Evolutionary conservation across 2,329 filamentous ascomycete genomes (phyloP), one percentile per base, ranked within the genome.

Genomic region (Botrytis squamosa): DNA sequence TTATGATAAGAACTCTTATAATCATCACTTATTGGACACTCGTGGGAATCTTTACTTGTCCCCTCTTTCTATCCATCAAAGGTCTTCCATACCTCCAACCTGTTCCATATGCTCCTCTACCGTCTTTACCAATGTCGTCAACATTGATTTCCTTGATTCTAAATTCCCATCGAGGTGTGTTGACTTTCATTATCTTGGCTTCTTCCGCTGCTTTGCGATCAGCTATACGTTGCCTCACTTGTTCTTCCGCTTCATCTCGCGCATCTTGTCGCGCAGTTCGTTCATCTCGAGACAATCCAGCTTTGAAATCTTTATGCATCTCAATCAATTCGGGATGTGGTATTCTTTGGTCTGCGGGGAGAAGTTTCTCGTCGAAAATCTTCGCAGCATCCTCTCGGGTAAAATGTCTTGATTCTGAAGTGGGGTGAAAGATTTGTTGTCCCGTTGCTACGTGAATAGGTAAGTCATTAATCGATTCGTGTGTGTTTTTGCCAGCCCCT

Each of bases 1-100:
- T 60, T 72, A 68, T 33, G 44, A 72, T 70, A 22, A 55, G 62
- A 73, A 33, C 25, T 49, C 14, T 44, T 66, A 14, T 73, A 66
- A 72, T 74, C 57, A 70, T 80, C 52, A 57, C 52, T 29, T 72
- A 80, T 60, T 73, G 75, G 72, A 91, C 88, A 71, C 85, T 87
- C 52, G 87, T 91, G 36, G 90, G 90, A 79, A 92, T 92, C 86
- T 92, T 92, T 83, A 91, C 82, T 80, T 87, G 80, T n/a, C 88
- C 90, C 77, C 86, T 88, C 82, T 86, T 88, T 73, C 90, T 86
- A 79, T 92, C 90, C 79, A 88, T 85, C 76, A 85, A 84, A 18
- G 90, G 90, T 75, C 86, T 86, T 75, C 90, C 90, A 77, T 92
- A 92, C 74, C 89, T 84, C 86, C 87, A 89, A 33, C 90, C 90